Base-by-base conservation (phyloP, 2,329 filamentous ascomycete genomes). In the Chalaropsis ovoidea region DNA sequence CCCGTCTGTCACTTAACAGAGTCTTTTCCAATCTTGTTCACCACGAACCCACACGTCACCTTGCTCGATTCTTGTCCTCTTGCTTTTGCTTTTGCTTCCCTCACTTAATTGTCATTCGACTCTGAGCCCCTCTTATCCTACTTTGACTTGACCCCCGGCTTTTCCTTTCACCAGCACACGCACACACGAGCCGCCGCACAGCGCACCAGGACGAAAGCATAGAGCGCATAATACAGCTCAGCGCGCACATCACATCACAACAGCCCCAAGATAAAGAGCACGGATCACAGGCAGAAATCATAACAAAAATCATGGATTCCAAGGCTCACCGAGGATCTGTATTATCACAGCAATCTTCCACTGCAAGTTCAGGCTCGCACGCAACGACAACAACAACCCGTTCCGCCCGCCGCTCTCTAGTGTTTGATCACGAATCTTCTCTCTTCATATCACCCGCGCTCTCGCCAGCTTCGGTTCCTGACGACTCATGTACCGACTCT, bases 341-440 rank as follows among this genome's bases (percentile, higher is more conserved):
- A 15, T 39, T 67, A n/a, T 67, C 65, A n/a, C 65, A 67, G 58
- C 45, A 64, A 52, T 65, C 63, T 1, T 67, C 65, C n/a, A 49
- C 45, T 31, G 65, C 61, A 42, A 56, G 31, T 47, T 63, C 41
- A 27, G 58, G 54, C 62, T 60, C 66, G 13, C 42, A 41, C 19
- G n/a, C 52, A n/a, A 58, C 52, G 2, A 35, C 52, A n/a, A 58
- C 52, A 7, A n/a, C 52, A 31, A 58, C 13, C 5, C 63, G 63
- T 8, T 62, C 66, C 24, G 42, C 54, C 41, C 58, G 60, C 15
- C 62, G 66, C 7, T 67, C 65, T 2, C 47, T 64, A 17, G 64
- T 65, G 31, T 67, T 67, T 17, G 66, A 67, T 54, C 66, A 67
- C 66, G 66, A 67, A 27, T 67, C 66, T 22, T 67, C 66, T 1